These are phyloP conservation scores for Beauveria sp. DNA, from an alignment of 2,329 filamentous ascomycete genomes.

Conservation along the genomic window DNA sequence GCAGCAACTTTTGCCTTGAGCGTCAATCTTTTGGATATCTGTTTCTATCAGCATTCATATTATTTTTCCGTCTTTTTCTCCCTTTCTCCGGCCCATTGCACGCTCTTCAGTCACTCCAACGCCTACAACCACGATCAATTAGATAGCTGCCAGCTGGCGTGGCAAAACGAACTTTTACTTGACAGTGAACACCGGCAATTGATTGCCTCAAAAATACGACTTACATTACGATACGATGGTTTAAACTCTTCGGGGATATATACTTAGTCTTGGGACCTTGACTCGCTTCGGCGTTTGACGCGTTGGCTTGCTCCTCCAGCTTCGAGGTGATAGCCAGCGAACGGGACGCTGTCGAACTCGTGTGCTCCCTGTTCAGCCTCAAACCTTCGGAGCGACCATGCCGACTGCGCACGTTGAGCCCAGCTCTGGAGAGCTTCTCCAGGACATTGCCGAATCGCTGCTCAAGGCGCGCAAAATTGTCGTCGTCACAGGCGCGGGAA, in stretches of 20 bases:
- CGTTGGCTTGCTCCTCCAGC: not conserved
- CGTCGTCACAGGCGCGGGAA: conserved; percentile 64
- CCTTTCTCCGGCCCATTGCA: not conserved
- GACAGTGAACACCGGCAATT: not conserved
- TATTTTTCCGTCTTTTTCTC: not conserved
- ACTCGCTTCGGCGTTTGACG: not conserved
- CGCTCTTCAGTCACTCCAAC: not conserved
- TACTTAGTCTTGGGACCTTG: not conserved
- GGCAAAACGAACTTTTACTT: not conserved
- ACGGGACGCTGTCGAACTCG: not conserved
- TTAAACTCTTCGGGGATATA: not conserved
- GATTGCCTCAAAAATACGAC: not conserved
- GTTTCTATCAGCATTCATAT: not conserved
- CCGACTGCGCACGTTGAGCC: conserved; percentile 50
- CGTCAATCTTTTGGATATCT: not conserved
- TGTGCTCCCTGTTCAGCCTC: not conserved
- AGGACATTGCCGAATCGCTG: conserved; percentile 56
- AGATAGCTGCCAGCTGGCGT: not conserved
- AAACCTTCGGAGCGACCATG: conserved; percentile 33
- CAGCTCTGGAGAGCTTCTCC: conserved; percentile 45
- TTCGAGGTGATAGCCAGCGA: not conserved
- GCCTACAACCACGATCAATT: not conserved
- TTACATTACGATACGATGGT: not conserved
- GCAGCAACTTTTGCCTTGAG: not conserved
- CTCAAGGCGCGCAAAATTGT: conserved; percentile 62